These are phyloP conservation scores for Mycena rebaudengoi DNA, from an alignment of 768 basidiomycete species.

Conservation along the genomic window DNA sequence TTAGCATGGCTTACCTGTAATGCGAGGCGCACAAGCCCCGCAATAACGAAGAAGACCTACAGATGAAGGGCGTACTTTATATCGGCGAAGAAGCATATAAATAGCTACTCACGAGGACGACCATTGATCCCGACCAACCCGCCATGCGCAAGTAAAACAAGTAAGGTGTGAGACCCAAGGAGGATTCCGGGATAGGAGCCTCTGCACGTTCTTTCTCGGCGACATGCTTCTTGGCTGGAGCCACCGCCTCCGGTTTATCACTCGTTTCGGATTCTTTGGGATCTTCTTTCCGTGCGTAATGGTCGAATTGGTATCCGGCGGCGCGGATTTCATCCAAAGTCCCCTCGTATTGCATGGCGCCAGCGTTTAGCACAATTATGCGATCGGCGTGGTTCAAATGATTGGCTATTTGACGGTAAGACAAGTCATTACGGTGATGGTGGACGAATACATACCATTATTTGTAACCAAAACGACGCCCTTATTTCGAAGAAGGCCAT, in stretches of 20 bases:
- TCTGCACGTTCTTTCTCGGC: slow-evolving; percentile 5
- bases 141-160: slow-evolving; percentile 15
- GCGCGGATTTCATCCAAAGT: slow-evolving; percentile 58
- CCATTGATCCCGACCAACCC: background rate
- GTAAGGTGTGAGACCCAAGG: slow-evolving; percentile 7
- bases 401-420: slow-evolving; percentile 46
- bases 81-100: background rate
- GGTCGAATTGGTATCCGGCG: background rate
- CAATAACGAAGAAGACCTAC: background rate
- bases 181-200: background rate
- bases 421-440: slow-evolving; percentile 46
- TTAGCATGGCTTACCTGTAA: background rate
- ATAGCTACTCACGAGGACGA: background rate
- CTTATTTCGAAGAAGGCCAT: slow-evolving; percentile 1
- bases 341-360: slow-evolving; percentile 62
- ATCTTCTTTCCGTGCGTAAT: background rate
- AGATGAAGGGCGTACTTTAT: background rate
- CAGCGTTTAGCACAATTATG: slow-evolving; percentile 68
- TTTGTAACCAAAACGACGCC: slow-evolving; percentile 13
- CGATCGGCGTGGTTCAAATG: slow-evolving; percentile 63
- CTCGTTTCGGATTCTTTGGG: background rate
- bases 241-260: background rate
- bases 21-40: slow-evolving; percentile 1
- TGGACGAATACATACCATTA: background rate
- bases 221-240: background rate